phyloP scores from a whole-genome alignment of 2,329 filamentous ascomycete species.

The Fusarium sp. region DNA sequence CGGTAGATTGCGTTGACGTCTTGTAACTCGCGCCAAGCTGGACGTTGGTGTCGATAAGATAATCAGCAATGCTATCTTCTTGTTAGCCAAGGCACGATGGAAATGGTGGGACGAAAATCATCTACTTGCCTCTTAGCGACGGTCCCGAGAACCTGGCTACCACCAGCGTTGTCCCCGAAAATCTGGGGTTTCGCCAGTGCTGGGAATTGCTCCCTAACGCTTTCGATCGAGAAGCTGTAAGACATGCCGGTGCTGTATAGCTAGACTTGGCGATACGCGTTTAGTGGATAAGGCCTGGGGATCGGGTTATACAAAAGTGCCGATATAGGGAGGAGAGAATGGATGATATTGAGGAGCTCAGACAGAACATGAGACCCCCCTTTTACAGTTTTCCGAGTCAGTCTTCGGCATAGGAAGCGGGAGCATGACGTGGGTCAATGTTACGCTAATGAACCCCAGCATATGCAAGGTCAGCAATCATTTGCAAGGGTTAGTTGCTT shows the following conservation, averaged over 20 bases:
- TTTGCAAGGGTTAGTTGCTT: not conserved
- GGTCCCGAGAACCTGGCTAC: constrained; percentile 5
- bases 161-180: constrained; percentile 10
- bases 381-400: not conserved
- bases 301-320: not conserved
- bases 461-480: constrained; percentile 10
- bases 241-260: not conserved
- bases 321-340: not conserved
- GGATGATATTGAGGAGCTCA: not conserved
- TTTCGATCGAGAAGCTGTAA: not conserved
- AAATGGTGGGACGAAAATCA: not conserved
- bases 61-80: not conserved
- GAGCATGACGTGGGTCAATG: not conserved
- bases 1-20: constrained; percentile 7
- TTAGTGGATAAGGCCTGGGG: not conserved
- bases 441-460: not conserved
- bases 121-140: not conserved
- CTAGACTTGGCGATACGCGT: not conserved
- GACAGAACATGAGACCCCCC: not conserved
- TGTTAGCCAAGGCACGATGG: not conserved
- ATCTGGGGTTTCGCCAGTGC: not conserved
- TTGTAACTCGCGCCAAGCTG: constrained; percentile 11
- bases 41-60: not conserved
- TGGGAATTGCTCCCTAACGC: not conserved
- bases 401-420: not conserved